phyloP scores from a whole-genome alignment of 208 protist genomes.

The Leptomonas pyrrhocoris region DNA sequence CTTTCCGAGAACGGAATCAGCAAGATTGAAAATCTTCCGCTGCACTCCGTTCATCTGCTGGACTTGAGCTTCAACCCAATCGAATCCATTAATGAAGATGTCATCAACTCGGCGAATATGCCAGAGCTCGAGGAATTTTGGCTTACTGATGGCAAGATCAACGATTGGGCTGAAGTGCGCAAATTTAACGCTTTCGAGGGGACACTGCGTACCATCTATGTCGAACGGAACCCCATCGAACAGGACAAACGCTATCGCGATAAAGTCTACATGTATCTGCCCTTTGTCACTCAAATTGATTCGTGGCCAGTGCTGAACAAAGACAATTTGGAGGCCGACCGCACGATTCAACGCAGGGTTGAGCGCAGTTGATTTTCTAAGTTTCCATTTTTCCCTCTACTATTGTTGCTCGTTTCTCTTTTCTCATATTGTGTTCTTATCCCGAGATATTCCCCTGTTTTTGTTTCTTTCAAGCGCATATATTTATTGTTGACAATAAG shows the following conservation, averaged over 20 bases:
- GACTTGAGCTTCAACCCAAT: conserved; percentile 91
- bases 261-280: conserved; percentile 84
- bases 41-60: conserved; percentile 58
- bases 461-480: no score
- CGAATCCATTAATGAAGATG: conserved; percentile 58
- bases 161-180: conserved; percentile 77
- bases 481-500: no score
- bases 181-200: conserved; percentile 67
- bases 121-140: conserved; percentile 88
- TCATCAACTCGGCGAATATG: conserved; percentile 71
- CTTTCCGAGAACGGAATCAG: conserved; percentile 86
- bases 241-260: conserved; percentile 88
- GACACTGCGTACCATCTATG: conserved; percentile 85
- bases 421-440: background rate
- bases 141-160: conserved; percentile 88
- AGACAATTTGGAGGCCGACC: conserved; percentile 79
- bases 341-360: conserved; percentile 54
- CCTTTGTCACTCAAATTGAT: conserved; percentile 88
- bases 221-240: conserved; percentile 91
- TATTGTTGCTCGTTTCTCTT: background rate
- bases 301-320: conserved; percentile 91
- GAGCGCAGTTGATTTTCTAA: conserved; percentile 2
- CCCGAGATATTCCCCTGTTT: no score
- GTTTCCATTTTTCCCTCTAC: conserved; percentile 9
- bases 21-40: conserved; percentile 65